Evolutionary conservation across 148 eudicot species (phyloP), one percentile per base, ranked within the genome.

Genomic region (Chenopodium quinoa): DNA sequence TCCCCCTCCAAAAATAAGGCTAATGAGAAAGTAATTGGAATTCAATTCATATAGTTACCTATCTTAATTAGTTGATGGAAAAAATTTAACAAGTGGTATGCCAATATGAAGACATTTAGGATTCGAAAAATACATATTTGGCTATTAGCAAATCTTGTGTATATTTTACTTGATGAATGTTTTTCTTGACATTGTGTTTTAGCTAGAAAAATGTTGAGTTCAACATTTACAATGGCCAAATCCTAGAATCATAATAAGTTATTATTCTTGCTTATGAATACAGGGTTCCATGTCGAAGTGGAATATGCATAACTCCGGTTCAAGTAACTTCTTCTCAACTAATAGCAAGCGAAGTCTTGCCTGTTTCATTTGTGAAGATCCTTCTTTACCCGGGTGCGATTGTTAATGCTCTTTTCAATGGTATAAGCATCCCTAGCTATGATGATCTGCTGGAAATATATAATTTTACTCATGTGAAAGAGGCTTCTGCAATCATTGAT

Each of bases 241-340:
- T 68, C 72, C 44, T 68, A 32, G 37, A 4, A 37, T n/a, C 23
- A 32, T 25, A 29, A 16, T 0, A 63, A 9, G 0, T 71, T 9
- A 8, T 73, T 58, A 3, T 73, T 58, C 10, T 56, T 40, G 40
- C 17, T 73, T 47, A 72, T 76, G 66, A 22, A n/a, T 50, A 50
- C 85, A 92, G 93, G 84, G 82, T 89, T 50, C 90, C 88, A 50
- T 91, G 96, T 85, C 79, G 90, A 79, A 83, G 84, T 32, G 93
- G 92, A 77, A 84, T 75, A 46, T 92, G 96, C 75, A 87, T 54
- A 73, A 88, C 85, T 4, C 96, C 96, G 2, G 27, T 91, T 37
- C 85, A 91, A 40, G 81, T 92, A 47, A 83, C 91, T 69, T 86
- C 85, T 6, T 84, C 89, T 67, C 93, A 88, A 67, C 69, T 90